Evolutionary conservation across 1,284 basidiomycete species (phyloP).

Genomic region (Tylopilus sp.): DNA sequence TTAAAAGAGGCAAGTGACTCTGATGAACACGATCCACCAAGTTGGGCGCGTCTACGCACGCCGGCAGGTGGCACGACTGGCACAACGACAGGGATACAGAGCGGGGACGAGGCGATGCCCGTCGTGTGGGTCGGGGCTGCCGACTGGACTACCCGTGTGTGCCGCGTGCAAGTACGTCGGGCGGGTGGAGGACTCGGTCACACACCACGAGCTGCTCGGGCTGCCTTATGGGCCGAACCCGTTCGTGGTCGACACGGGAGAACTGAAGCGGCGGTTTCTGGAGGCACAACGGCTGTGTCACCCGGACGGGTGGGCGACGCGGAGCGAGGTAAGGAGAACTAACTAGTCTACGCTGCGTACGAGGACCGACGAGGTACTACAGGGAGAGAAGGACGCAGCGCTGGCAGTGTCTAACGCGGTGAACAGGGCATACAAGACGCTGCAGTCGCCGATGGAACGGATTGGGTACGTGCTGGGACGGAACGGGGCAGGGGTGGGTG

Average conservation of each 20-base stretch:
- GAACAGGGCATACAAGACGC: slow-evolving; percentile 73
- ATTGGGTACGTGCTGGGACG: slow-evolving; percentile 69
- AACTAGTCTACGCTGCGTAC: slow-evolving; percentile 2
- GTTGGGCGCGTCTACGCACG: slow-evolving; percentile 15
- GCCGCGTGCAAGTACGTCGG: slow-evolving; percentile 61
- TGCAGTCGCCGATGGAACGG: slow-evolving; percentile 61
- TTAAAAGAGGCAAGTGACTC: slow-evolving; percentile 10
- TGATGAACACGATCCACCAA: slow-evolving; percentile 16
- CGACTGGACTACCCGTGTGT: slow-evolving; percentile 66
- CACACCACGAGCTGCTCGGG: slow-evolving; percentile 62
- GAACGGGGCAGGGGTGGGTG: slow-evolving; percentile 59
- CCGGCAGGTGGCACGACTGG: slow-evolving; percentile 1
- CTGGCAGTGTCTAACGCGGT: slow-evolving; percentile 64
- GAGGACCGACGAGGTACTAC: slow-evolving; percentile 14
- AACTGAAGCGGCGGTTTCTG: slow-evolving; percentile 60
- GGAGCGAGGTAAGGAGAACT: slow-evolving; percentile 38
- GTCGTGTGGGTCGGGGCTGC: slow-evolving; percentile 54
- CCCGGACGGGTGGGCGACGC: slow-evolving; percentile 74
- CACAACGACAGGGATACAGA: slow-evolving; percentile 17
- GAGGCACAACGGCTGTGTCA: slow-evolving; percentile 73
- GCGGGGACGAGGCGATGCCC: slow-evolving; percentile 43
- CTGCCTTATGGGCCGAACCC: slow-evolving; percentile 58
- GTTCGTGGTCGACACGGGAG: slow-evolving; percentile 54
- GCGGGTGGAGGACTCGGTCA: slow-evolving; percentile 46
- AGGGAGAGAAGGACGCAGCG: slow-evolving; percentile 62